phyloP scores from a whole-genome alignment of 2,329 filamentous ascomycete species.

The Aspergillus pseudoglaucus region DNA sequence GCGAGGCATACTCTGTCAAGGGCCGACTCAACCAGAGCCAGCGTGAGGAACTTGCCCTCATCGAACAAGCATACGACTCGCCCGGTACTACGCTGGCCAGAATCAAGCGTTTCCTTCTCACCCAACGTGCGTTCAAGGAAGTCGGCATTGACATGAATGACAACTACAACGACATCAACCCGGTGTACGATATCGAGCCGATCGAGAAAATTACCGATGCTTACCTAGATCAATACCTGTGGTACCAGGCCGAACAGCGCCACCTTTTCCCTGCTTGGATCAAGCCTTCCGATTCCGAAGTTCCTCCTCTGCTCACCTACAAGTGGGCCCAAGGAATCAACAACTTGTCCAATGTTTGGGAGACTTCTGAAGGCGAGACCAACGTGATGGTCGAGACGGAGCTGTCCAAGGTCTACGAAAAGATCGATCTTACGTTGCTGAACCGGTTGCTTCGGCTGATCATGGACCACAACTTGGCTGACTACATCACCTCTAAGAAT shows the following conservation, averaged over 20 bases:
- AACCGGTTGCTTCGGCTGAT: slow-evolving; percentile 89
- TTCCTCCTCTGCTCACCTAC: slow-evolving; percentile 87
- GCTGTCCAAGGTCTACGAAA: slow-evolving; percentile 98
- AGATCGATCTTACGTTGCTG: slow-evolving; percentile 92
- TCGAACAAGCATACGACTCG: slow-evolving; percentile 97
- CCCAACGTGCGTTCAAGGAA: slow-evolving; percentile 97
- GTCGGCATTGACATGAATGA: slow-evolving; percentile 99
- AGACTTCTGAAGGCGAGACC: slow-evolving; percentile 86
- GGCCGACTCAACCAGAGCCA: slow-evolving; percentile 95
- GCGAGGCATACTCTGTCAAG: slow-evolving; percentile 97
- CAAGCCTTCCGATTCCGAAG: slow-evolving; percentile 96
- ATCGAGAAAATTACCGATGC: slow-evolving; percentile 99
- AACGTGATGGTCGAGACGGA: slow-evolving; percentile 99
- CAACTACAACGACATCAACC: slow-evolving; percentile 98
- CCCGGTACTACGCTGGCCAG: slow-evolving; percentile 91
- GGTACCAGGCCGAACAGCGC: slow-evolving; percentile 97
- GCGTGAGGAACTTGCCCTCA: slow-evolving; percentile 89
- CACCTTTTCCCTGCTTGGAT: slow-evolving; percentile 98
- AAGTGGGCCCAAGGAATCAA: slow-evolving; percentile 99
- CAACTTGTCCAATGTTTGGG: slow-evolving; percentile 93
- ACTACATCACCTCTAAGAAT: slow-evolving; percentile 99
- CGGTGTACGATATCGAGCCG: slow-evolving; percentile 96
- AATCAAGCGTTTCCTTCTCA: slow-evolving; percentile 95
- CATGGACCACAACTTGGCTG: slow-evolving; percentile 98
- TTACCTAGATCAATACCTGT: slow-evolving; percentile 95